Evolutionary conservation across 768 basidiomycete species (phyloP), one percentile per base, ranked within the genome.

Genomic region (Termitomyces bulborhizus): DNA sequence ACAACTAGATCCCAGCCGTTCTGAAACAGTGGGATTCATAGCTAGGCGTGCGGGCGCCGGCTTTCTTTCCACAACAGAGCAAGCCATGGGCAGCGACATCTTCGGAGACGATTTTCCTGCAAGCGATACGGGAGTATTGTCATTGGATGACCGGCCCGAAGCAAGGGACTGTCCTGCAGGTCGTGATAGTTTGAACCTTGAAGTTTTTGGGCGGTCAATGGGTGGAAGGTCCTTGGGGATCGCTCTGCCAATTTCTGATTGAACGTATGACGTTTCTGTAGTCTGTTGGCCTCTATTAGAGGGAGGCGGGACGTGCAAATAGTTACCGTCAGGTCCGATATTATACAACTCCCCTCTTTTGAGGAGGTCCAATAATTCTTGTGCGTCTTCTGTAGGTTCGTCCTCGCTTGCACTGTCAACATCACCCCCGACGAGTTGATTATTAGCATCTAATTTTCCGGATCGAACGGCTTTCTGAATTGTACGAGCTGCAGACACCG

Each of bases 381-480:
- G 78, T 56, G 76, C 65, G 16, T 62, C 67, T 54, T 76, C 75
- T 41, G 73, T 76, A 43, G 73, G 75, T 60, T 82, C 82, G 21
- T 77, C 74, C 54, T 85, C 84, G 47, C 78, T 82, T 32, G 69
- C 82, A 51, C 82, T 84, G 46, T 82, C 81, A 31, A 69, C 72
- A 52, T 73, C 75, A n/a, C 71, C 76, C 3, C 80, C 83, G 16
- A 82, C 71, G 8, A 87, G 72, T 16, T 68, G 73, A 37, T 72
- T 68, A 24, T 77, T 68, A 5, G 68, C 65, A 59, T 83, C 80
- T 31, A 84, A 58, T 63, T 78, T 84, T 8, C 85, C 84, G n/a
- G 77, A 69, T 34, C 76, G 75, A 49, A 87, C 72, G 1, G 82
- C 76, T 46, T 69, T 71, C 63, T 78, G 80, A 18, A 85, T 63